Evolutionary conservation across 345 rosid species (phyloP).

Genomic region (Mangifera indica): DNA sequence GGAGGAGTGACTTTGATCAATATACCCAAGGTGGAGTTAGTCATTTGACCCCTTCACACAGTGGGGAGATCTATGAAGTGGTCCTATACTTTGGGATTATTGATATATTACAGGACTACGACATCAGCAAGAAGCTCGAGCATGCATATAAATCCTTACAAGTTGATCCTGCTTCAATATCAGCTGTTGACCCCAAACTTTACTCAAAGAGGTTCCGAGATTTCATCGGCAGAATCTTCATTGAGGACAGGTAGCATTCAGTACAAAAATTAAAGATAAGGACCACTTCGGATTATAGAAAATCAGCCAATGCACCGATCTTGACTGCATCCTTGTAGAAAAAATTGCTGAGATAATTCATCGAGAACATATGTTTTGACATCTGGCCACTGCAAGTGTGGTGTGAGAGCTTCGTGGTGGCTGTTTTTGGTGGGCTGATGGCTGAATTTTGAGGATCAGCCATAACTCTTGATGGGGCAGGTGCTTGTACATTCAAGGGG

Average conservation of each 20-base stretch:
- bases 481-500: constrained; percentile 42
- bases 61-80: constrained; percentile 70
- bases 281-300: not conserved
- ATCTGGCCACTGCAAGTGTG: constrained; percentile 13
- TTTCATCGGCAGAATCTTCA: constrained; percentile 80
- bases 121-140: constrained; percentile 89
- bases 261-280: not conserved
- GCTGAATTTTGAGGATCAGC: constrained; percentile 49
- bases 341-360: not conserved
- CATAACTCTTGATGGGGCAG: constrained; percentile 17
- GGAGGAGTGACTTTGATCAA: constrained; percentile 89
- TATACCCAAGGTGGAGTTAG: constrained; percentile 64
- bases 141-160: constrained; percentile 93
- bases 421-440: constrained; percentile 12
- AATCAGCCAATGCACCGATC: not conserved
- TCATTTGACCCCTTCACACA: constrained; percentile 47
- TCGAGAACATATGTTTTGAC: constrained; percentile 20
- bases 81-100: constrained; percentile 89
- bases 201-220: constrained; percentile 95
- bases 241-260: constrained; percentile 69
- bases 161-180: constrained; percentile 83
- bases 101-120: constrained; percentile 93
- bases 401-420: constrained; percentile 17
- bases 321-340: constrained; percentile 8
- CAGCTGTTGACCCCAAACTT: constrained; percentile 95